Base-by-base conservation (phyloP, 306 rosid genomes). In the Lablab purpureus region DNA sequence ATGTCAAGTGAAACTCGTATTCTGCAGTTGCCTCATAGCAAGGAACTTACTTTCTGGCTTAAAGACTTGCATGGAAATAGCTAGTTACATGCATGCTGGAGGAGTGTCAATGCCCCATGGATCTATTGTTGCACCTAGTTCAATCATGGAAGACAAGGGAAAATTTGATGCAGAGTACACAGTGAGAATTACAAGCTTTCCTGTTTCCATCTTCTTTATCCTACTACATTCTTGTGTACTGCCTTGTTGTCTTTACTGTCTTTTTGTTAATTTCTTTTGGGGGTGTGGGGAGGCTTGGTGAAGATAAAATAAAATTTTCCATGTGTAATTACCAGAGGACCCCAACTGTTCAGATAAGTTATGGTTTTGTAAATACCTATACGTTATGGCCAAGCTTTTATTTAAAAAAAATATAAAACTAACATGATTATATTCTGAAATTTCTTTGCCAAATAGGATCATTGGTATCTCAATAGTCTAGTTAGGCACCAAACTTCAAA, bases 41-140 rank as follows among this genome's bases (percentile, higher is more conserved):
- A 91, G 99, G 82, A 95, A 95, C 89, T 87, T 95, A 72, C 98
- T 95, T 81, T 91, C 99, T 87, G 98, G 98, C 73, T 87, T 90
- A 77, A 93, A 84, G 89, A 93, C 96, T 83, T 95, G 99, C 85
- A 32, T 76, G 79, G 99, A 95, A 84, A 92, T 95, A 80, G 84
- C 87, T 78, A 84, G 74, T 67, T 95, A 90, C 86, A 95, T 93
- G 99, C 87, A 89, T 62, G 84, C 85, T 70, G 90, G 92, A 75
- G 95, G 87, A 81, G 89, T 85, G 34, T 87, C 93, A 73, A 67
- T 87, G 79, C 83, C 87, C 56, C 77, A 76, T 25, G 80, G 85
- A 73, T 87, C 90, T 65, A 41, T 73, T 65, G 76, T 46, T 86
- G 85, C 86, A 37, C 78, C 93, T 78, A 87, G 63, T 72, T 89